Base-by-base conservation (phyloP, 192 early-diverging fungal genomes). In the Coemansia sp. region DNA sequence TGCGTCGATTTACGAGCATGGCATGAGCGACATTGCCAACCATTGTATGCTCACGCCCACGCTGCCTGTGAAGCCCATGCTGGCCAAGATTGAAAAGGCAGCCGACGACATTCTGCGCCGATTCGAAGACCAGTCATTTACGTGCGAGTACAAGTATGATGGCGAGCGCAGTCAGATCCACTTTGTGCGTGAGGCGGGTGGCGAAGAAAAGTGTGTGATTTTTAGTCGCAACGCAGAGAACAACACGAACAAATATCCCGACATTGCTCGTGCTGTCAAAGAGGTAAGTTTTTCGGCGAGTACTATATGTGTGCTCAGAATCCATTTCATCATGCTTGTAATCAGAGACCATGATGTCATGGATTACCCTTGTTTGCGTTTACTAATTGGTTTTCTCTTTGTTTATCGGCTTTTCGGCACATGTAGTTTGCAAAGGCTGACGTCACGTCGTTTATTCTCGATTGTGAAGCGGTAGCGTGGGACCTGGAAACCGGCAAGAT, bases 381-480 rank as follows among this genome's bases (percentile, higher is more conserved):
- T 21, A 24, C 25, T 39, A 12, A 48, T 63, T 39, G 27, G 32
- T 35, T 35, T 35, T 35, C 32, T 45, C 41, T 45, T n/a, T 45
- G 41, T 45, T 45, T 39, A 21, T 10, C n/a, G 32, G 32, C 11
- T 45, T 21, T 14, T 54, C 11, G 35, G 21, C 29, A n/a, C 22
- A 4, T 67, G 35, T 73, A 79, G 71, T 64, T 71, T 67, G 63
- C 66, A 21, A 88, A 88, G 39, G 25, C 75, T 3, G 69, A 70
- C 27, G 92, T 90, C 19, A 90, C 62, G 10, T 93, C 91, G 9
- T 99, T 98, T 85, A 94, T 99, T 11, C 80, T 99, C 24, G 98
- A 99, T 72, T 96, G 94, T 72, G 98, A 99, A 73, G 94, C 93
- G n/a, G 98, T 99, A 6, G 98, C 96, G 21, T 99, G 96, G 96